Evolutionary conservation across 2,329 filamentous ascomycete genomes (phyloP).

Genomic region (Exophiala lecanii-corni): DNA sequence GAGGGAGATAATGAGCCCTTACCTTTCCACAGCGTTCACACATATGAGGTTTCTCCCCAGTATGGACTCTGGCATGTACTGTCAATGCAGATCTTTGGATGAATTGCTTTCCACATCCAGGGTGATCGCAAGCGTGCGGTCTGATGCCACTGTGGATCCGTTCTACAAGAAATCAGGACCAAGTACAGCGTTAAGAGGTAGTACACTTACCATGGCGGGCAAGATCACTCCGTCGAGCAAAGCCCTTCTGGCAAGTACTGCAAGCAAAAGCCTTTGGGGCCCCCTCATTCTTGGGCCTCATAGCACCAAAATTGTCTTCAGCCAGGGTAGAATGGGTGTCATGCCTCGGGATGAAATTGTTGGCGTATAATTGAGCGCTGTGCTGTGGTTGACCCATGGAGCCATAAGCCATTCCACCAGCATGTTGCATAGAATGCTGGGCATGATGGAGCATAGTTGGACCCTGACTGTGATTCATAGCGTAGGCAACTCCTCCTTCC

Average conservation of each 20-base stretch:
- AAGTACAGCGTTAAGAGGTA: conserved; percentile 4
- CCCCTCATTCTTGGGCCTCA: conserved; percentile 41
- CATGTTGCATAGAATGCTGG: conserved; percentile 51
- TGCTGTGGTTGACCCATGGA: conserved; percentile 51
- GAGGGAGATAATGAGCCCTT: conserved; percentile 30
- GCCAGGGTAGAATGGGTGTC: conserved; percentile 32
- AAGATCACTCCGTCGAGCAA: conserved; percentile 88
- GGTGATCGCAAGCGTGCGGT: conserved; percentile 87
- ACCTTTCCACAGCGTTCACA: conserved; percentile 97
- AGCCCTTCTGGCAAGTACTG: conserved; percentile 83
- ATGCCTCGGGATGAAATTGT: conserved; percentile 34
- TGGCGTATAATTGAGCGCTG: conserved; percentile 47
- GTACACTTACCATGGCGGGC: conserved; percentile 77
- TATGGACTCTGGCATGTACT: conserved; percentile 91
- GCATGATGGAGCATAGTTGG: conserved; percentile 40
- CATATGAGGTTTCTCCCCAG: conserved; percentile 96
- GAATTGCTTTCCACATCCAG: conserved; percentile 88
- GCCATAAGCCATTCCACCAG: conserved; percentile 44
- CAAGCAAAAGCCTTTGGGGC: conserved; percentile 79
- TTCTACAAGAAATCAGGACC: conserved; percentile 45
- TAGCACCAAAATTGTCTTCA: conserved; percentile 38
- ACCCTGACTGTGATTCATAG: conserved; percentile 50
- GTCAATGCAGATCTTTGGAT: conserved; percentile 95
- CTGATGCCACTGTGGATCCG: conserved; percentile 89
- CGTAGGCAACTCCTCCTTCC: conserved; percentile 44